Percentiles rank a stretch among this genome's conserved stretches.
Evolutionary conservation across 192 early-diverging fungal species (phyloP).

Genomic region (Irineochytrium annulatum): DNA sequence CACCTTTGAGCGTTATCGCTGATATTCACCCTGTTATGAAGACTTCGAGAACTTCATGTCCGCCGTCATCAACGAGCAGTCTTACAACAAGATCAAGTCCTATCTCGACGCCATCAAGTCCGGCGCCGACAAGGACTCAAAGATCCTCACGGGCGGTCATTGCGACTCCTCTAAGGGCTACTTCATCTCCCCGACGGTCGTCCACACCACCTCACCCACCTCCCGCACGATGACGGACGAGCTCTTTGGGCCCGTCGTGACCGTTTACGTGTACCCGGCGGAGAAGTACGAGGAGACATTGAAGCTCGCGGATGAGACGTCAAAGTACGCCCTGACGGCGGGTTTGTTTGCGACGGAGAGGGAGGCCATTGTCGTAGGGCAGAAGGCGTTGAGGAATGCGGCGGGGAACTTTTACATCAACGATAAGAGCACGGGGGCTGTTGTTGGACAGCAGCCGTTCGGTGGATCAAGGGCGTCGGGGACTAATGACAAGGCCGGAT

Average conservation of each 20-base stretch:
- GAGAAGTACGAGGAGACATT: conserved; percentile 70
- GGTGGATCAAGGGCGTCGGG: conserved; percentile 90
- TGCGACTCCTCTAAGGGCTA: conserved; percentile 83
- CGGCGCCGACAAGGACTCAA: conserved; percentile 51
- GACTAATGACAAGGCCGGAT: conserved; percentile 99
- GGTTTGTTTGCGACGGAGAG: conserved; percentile 89
- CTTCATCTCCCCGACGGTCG: conserved; percentile 87
- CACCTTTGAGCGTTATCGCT: conserved; percentile 4
- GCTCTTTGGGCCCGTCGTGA: conserved; percentile 96
- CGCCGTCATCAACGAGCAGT: conserved; percentile 88
- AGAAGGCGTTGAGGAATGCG: conserved; percentile 76
- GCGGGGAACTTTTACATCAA: conserved; percentile 99
- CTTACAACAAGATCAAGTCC: conserved; percentile 89
- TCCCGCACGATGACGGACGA: conserved; percentile 88
- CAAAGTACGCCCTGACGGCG: conserved; percentile 85
- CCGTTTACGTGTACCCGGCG: conserved; percentile 85
- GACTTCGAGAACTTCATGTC: conserved; percentile 82
- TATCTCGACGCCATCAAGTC: conserved; percentile 82
- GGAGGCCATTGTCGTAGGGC: conserved; percentile 65
- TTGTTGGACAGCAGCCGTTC: conserved; percentile 96
- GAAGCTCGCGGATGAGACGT: conserved; percentile 72
- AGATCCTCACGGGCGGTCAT: conserved; percentile 88
- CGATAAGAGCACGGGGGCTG: conserved; percentile 97
- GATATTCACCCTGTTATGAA: conserved; percentile 5
- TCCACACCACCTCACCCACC: conserved; percentile 78